phyloP scores from a whole-genome alignment of 2,329 filamentous ascomycete species.

The Allantophomopsis cytisporea region DNA sequence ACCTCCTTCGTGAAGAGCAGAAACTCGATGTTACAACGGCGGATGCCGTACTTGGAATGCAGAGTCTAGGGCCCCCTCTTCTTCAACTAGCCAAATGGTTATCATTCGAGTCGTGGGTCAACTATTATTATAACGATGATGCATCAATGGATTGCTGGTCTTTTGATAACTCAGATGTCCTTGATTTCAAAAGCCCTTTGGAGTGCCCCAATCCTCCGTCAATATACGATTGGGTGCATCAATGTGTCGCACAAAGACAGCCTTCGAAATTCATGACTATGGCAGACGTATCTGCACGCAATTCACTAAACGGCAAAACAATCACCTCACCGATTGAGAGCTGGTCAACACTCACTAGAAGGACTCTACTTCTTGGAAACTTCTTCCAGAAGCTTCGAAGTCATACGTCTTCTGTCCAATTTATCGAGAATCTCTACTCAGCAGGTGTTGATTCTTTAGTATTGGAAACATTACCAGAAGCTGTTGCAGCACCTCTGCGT shows the following conservation, averaged over 20 bases:
- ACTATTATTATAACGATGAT: constrained; percentile 48
- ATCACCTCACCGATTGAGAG: constrained; percentile 7
- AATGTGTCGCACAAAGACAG: constrained; percentile 17
- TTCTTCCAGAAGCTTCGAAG: constrained; percentile 47
- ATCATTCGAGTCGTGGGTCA: constrained; percentile 53
- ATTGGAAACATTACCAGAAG: constrained; percentile 75
- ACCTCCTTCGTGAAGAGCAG: constrained; percentile 79
- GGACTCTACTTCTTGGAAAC: constrained; percentile 55
- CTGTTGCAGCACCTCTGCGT: constrained; percentile 65
- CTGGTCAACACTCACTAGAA: constrained; percentile 31
- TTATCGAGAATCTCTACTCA: constrained; percentile 61
- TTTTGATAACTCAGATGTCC: not conserved
- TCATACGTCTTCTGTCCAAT: constrained; percentile 38
- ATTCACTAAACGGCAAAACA: constrained; percentile 6
- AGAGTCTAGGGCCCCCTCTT: constrained; percentile 56
- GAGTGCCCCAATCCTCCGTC: constrained; percentile 43
- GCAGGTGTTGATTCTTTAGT: constrained; percentile 53
- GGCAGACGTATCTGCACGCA: constrained; percentile 27
- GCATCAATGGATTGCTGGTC: constrained; percentile 31
- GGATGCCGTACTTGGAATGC: constrained; percentile 28
- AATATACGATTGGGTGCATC: constrained; percentile 39
- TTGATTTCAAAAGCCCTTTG: not conserved
- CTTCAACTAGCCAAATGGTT: constrained; percentile 77
- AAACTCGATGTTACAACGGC: constrained; percentile 56
- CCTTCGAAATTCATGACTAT: constrained; percentile 31